Evolutionary conservation across 148 eudicot genomes (phyloP).

Genomic region (Talinum fruticosum): DNA sequence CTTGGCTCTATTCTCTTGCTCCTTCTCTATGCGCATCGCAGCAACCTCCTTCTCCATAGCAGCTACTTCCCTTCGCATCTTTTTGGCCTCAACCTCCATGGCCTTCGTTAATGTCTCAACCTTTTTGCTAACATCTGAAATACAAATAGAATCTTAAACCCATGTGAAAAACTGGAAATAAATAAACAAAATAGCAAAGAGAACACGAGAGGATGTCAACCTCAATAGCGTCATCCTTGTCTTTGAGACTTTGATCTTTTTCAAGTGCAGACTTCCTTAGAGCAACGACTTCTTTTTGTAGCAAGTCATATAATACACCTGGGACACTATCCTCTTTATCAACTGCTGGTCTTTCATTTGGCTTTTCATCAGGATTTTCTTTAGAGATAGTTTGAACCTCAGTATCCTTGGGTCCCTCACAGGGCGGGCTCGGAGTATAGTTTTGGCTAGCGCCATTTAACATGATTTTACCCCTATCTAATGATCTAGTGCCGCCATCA

Average conservation of each 20-base stretch:
- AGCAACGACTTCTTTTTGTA: conserved; percentile 87
- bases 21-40: conserved; percentile 93
- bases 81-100: conserved; percentile 98
- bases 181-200: background rate
- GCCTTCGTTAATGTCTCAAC: conserved; percentile 97
- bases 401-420: conserved; percentile 55
- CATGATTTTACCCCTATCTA: conserved; percentile 70
- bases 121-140: conserved; percentile 90
- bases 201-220: conserved; percentile 30
- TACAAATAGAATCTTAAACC: conserved; percentile 5
- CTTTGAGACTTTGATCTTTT: conserved; percentile 96
- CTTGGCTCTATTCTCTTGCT: conserved; percentile 81
- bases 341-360: conserved; percentile 43
- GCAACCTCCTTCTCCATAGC: conserved; percentile 99
- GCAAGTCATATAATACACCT: conserved; percentile 73
- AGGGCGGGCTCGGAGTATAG: conserved; percentile 48
- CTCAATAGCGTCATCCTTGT: conserved; percentile 98
- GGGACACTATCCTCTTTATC: conserved; percentile 83
- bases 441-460: conserved; percentile 57
- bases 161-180: conserved; percentile 9
- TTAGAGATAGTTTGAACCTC: conserved; percentile 48
- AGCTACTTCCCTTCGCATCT: conserved; percentile 98
- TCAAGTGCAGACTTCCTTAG: conserved; percentile 89
- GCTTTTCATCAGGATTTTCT: conserved; percentile 64
- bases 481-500: conserved; percentile 67